phyloP scores from a whole-genome alignment of 2,329 filamentous ascomycete genomes.

The Penicillium psychrosexuale region DNA sequence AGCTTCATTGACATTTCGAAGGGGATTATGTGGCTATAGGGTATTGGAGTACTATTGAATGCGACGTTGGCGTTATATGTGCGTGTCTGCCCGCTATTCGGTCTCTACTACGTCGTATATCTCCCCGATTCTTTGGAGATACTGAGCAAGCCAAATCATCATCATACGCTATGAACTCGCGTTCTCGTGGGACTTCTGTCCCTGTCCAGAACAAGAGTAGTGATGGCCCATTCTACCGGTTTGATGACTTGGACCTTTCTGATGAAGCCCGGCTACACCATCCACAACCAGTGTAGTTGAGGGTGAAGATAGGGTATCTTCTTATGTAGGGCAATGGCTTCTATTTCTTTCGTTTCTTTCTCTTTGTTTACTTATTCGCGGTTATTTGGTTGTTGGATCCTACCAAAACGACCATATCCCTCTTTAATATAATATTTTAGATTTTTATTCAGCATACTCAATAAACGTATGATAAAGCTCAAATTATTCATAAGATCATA shows the following conservation, averaged over 20 bases:
- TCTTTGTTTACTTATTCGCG: background rate
- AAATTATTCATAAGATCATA: background rate
- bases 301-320: background rate
- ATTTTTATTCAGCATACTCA: background rate
- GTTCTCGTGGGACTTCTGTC: conserved; percentile 8
- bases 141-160: conserved; percentile 20
- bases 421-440: background rate
- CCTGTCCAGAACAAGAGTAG: conserved; percentile 15
- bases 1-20: conserved; percentile 6
- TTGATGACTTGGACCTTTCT: conserved; percentile 21
- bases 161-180: conserved; percentile 14
- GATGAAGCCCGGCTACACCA: conserved; percentile 18
- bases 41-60: conserved; percentile 34
- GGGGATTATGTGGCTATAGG: conserved; percentile 32
- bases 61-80: conserved; percentile 31
- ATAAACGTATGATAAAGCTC: background rate
- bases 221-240: conserved; percentile 19
- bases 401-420: background rate
- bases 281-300: background rate
- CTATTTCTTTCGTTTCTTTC: background rate
- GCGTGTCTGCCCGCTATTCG: conserved; percentile 36
- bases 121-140: conserved; percentile 38
- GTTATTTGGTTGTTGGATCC: background rate
- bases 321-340: background rate
- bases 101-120: conserved; percentile 37